Conservation (phyloP, 2,329 filamentous ascomycete genomes). For the Colletotrichum orbiculare region DNA sequence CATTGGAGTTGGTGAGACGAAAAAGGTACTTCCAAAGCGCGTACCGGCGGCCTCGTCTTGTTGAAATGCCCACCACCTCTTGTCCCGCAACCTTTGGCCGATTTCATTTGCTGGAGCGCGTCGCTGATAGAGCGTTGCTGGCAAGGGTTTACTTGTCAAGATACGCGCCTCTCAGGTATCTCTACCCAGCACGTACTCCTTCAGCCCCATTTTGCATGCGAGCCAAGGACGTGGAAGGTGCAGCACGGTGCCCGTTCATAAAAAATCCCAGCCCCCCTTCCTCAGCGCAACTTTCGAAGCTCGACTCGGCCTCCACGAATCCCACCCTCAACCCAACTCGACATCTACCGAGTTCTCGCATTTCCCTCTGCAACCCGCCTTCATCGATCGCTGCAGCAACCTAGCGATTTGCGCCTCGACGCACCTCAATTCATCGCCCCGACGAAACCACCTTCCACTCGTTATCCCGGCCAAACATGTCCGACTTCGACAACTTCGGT, state of each 20-base stretch:
- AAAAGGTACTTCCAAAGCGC: conserved; percentile 3
- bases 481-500: conserved; percentile 76
- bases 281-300: conserved; percentile 26
- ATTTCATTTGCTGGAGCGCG: conserved; percentile 28
- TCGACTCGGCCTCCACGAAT: conserved; percentile 23
- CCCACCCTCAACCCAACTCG: conserved; percentile 28
- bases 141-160: conserved; percentile 33
- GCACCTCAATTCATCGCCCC: not conserved
- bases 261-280: conserved; percentile 37
- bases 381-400: conserved; percentile 3
- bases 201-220: conserved; percentile 33
- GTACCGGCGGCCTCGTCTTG: conserved; percentile 17
- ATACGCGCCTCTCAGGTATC: conserved; percentile 26
- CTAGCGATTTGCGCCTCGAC: not conserved
- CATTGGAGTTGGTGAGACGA: not conserved
- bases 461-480: conserved; percentile 60
- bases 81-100: conserved; percentile 21
- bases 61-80: conserved; percentile 28
- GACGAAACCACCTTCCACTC: conserved; percentile 7
- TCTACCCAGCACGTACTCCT: conserved; percentile 24
- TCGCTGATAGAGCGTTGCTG: conserved; percentile 31
- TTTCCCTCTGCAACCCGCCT: conserved; percentile 24
- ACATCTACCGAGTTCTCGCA: conserved; percentile 21
- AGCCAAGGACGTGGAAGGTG: not conserved
- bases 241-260: conserved; percentile 26